A percentile compares a stretch with the other conserved stretches of the same genome.
These are phyloP conservation scores for Pythium dissotocum DNA, from an alignment of 352 stramenopile genomes.

Conservation along the genomic window DNA sequence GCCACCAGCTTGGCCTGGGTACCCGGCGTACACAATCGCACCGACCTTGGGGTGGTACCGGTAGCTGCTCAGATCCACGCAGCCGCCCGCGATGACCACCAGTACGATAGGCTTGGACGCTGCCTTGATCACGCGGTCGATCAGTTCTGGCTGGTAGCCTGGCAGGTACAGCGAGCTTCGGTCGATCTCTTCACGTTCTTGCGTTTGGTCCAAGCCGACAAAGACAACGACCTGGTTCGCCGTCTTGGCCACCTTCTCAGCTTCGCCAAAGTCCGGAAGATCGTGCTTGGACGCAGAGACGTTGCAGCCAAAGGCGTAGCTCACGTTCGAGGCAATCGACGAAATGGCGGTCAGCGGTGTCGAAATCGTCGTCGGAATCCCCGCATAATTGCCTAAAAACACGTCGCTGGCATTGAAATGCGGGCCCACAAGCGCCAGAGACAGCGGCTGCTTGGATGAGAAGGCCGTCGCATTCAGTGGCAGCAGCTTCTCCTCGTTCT, in stretches of 20 bases:
- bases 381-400: slow-evolving; percentile 80
- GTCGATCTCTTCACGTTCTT: slow-evolving; percentile 74
- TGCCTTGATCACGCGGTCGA: slow-evolving; percentile 50
- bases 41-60: slow-evolving; percentile 57
- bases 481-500: slow-evolving; percentile 76
- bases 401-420: slow-evolving; percentile 62
- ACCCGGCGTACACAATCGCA: slow-evolving; percentile 68
- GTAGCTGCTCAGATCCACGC: slow-evolving; percentile 69
- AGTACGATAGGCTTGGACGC: slow-evolving; percentile 63
- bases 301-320: slow-evolving; percentile 49
- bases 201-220: slow-evolving; percentile 60
- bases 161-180: slow-evolving; percentile 60
- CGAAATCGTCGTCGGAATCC: slow-evolving; percentile 55
- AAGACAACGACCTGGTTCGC: slow-evolving; percentile 59
- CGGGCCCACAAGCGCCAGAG: slow-evolving; percentile 75
- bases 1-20: slow-evolving; percentile 67
- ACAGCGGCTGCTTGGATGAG: slow-evolving; percentile 11
- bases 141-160: slow-evolving; percentile 59
- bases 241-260: slow-evolving; percentile 35
- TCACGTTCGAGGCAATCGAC: slow-evolving; percentile 33
- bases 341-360: slow-evolving; percentile 57
- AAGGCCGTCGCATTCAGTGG: slow-evolving; percentile 45
- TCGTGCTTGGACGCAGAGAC: slow-evolving; percentile 45
- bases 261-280: slow-evolving; percentile 48
- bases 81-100: slow-evolving; percentile 78